Evolutionary conservation across 257 asterid genomes (phyloP), one percentile per base, ranked within the genome.

Genomic region (Solanum gandarillasii): DNA sequence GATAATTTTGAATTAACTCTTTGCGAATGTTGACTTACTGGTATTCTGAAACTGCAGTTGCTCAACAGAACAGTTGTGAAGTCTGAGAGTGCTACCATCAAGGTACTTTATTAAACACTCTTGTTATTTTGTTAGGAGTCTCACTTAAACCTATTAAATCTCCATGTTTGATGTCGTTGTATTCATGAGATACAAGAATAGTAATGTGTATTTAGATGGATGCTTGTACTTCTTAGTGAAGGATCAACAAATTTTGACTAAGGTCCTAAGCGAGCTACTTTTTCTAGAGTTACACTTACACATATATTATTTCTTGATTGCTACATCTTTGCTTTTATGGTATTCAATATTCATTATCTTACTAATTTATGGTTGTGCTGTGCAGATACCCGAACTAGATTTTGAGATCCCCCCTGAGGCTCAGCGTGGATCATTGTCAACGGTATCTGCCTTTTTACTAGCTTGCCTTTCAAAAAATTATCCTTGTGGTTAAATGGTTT

Each of bases 331-430:
- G 25, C 55, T 38, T n/a, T 75, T 6, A 36, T 75, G 34, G 34
- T 41, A 4, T 82, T 36, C 70, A 5, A 25, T 82, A 38, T 39
- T 36, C 70, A 9, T 34, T 72, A 38, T 39, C 68, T 74, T 73
- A 27, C 27, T 41, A 73, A 48, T 76, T 52, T 83, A 55, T 55
- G 90, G 87, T 87, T 89, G 84, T 46, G 87, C 43, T 87, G n/a
- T 90, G 87, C 94, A 97, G 99, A 94, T 97, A 70, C 99, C 99
- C 43, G 98, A 96, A 89, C 91, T 97, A 86, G 98, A 95, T 88
- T 95, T 97, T 86, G 99, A 96, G 94, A 96, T 97, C 86, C 99
- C 99, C 68, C 98, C 98, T 0, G 99, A 97, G 91, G 96, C 99
- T 88, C 99, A 97, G 92, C 94, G 98, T 83, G 99, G 99, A 88